Percentiles rank a stretch among this genome's conserved stretches.
phyloP scores from a whole-genome alignment of 192 early-diverging fungal species.

The Entomortierella lignicola region DNA sequence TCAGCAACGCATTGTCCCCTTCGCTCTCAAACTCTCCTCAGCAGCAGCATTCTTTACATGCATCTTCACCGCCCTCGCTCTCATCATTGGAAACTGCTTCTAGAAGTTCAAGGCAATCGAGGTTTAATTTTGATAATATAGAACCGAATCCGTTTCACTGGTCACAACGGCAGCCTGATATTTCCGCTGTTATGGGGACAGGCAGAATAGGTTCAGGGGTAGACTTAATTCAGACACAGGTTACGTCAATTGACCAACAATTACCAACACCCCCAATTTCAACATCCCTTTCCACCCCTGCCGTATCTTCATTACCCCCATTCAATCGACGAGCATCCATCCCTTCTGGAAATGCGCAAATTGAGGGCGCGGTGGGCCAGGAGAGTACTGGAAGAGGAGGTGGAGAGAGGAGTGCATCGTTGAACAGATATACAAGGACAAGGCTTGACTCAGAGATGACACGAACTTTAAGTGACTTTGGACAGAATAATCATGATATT shows the following conservation, averaged over 20 bases:
- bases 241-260: background rate
- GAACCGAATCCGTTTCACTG: no score
- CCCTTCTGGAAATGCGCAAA: background rate
- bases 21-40: background rate
- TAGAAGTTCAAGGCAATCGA: background rate
- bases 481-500: no score
- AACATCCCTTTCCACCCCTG: background rate
- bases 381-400: background rate
- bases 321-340: no score
- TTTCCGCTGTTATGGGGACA: no score
- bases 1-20: conserved; percentile 6
- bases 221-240: conserved; percentile 13
- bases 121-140: no score
- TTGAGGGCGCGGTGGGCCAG: background rate
- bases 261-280: conserved; percentile 6
- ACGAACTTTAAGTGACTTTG: background rate
- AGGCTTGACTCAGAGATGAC: background rate
- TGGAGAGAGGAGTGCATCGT: background rate
- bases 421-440: conserved; percentile 2
- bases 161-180: no score
- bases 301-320: no score
- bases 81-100: background rate
- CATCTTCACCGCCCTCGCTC: background rate
- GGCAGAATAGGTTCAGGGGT: conserved; percentile 25
- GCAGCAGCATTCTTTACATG: no score